A percentile compares a stretch with the other conserved stretches of the same genome.
Evolutionary conservation across 495 filamentous ascomycete genomes (phyloP).

Genomic region (Lepraria neglecta): DNA sequence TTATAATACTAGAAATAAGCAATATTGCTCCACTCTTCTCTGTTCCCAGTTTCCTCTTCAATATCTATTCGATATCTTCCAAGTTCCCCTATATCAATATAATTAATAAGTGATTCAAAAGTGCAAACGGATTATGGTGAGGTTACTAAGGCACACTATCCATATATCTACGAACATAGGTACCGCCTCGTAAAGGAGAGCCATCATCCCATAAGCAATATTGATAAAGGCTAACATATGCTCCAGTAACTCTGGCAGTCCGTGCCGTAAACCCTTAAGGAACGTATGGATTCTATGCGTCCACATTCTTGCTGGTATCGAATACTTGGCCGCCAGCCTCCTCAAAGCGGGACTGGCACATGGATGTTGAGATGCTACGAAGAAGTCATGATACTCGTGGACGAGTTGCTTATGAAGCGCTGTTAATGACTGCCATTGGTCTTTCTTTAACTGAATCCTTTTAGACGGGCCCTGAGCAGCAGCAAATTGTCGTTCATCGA

Average conservation of each 20-base stretch:
- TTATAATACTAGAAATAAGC: conserved; percentile 74
- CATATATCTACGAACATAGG: conserved; percentile 69
- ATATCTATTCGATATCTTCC: conserved; percentile 48
- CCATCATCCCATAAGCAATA: conserved; percentile 47
- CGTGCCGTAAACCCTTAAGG: conserved; percentile 40
- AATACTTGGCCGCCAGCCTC: no score
- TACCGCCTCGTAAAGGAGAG: conserved; percentile 46
- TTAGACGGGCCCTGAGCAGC: no score
- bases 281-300: conserved; percentile 46
- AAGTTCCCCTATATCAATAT: conserved; percentile 32
- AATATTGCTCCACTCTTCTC: conserved; percentile 71
- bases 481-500: no score
- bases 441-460: no score
- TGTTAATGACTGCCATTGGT: no score
- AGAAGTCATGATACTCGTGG: no score
- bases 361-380: no score
- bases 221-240: conserved; percentile 49
- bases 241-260: conserved; percentile 42
- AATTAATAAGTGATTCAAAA: background rate
- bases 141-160: conserved; percentile 74
- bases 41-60: conserved; percentile 51
- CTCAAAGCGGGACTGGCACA: no score
- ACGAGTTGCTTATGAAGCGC: no score
- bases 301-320: conserved; percentile 48
- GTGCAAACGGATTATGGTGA: conserved; percentile 33